phyloP scores from a whole-genome alignment of 371 early-diverging fungal genomes.

The Circinella umbellata region DNA sequence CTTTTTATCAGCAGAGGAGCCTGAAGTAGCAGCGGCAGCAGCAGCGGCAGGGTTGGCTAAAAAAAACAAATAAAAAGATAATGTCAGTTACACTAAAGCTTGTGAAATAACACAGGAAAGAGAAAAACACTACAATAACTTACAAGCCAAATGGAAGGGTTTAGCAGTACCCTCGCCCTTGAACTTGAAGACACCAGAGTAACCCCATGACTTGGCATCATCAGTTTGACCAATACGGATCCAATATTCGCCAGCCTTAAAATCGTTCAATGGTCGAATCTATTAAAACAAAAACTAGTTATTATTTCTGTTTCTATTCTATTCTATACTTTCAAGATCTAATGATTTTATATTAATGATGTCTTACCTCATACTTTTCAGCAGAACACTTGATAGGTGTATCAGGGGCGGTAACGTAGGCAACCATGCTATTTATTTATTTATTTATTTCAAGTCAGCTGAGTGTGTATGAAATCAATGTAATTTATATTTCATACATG shows the following conservation, averaged over 20 bases:
- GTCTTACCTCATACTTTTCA: constrained; percentile 20
- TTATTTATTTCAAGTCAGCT: not conserved
- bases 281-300: constrained; percentile 5
- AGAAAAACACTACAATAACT: constrained; percentile 11
- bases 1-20: constrained; percentile 19
- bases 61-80: not conserved
- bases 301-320: not conserved
- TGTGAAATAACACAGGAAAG: no score
- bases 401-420: constrained; percentile 26
- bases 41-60: constrained; percentile 20
- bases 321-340: no score
- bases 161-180: constrained; percentile 41
- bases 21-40: constrained; percentile 19
- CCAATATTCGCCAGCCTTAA: constrained; percentile 50
- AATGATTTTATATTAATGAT: not conserved
- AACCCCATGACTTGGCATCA: constrained; percentile 34
- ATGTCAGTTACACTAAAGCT: no score
- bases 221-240: constrained; percentile 52
- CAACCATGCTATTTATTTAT: constrained; percentile 25
- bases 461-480: no score
- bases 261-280: constrained; percentile 54
- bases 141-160: constrained; percentile 39
- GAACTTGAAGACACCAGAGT: constrained; percentile 50
- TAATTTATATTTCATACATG: no score
- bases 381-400: constrained; percentile 27